Conservation (phyloP, 352 stramenopile genomes). For the Phytophthora agathidicida region DNA sequence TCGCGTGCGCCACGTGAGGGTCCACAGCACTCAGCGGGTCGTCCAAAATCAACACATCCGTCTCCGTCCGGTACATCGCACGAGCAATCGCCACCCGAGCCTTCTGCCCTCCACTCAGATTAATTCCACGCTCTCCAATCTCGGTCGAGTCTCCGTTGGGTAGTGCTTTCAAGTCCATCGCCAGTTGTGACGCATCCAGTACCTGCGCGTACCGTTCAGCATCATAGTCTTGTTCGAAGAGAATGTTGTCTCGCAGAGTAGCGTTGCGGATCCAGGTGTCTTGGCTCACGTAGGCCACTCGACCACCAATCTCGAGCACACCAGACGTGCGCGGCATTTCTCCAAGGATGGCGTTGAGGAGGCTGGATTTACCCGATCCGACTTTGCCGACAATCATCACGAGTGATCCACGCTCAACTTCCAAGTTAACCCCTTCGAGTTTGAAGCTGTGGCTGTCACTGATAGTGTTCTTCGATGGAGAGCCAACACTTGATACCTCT, state of each 20-base stretch:
- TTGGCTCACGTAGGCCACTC: conserved; percentile 87
- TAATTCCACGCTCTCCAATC: conserved; percentile 68
- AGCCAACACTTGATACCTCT: neutral
- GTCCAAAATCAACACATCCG: conserved; percentile 94
- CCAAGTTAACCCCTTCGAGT: conserved; percentile 49
- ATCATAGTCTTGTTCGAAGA: conserved; percentile 67
- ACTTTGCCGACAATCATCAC: conserved; percentile 64
- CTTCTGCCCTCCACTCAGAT: conserved; percentile 68
- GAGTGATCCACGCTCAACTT: conserved; percentile 60
- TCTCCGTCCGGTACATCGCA: conserved; percentile 87
- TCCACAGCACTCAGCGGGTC: conserved; percentile 95
- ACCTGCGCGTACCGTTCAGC: conserved; percentile 39
- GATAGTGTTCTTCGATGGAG: neutral
- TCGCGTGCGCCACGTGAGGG: conserved; percentile 91
- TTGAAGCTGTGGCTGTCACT: conserved; percentile 21
- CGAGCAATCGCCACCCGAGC: conserved; percentile 88
- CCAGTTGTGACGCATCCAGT: conserved; percentile 43
- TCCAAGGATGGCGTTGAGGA: conserved; percentile 56
- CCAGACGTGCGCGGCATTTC: conserved; percentile 46
- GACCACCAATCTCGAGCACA: conserved; percentile 27
- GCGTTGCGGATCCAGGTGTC: conserved; percentile 93
- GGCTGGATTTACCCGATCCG: conserved; percentile 59
- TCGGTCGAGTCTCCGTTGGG: conserved; percentile 62
- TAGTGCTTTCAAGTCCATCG: conserved; percentile 45
- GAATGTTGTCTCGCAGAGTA: conserved; percentile 92